A percentile compares a stretch with the other conserved stretches of the same genome.
phyloP scores from a whole-genome alignment of 495 filamentous ascomycete genomes.

The Penicillium taxi region DNA sequence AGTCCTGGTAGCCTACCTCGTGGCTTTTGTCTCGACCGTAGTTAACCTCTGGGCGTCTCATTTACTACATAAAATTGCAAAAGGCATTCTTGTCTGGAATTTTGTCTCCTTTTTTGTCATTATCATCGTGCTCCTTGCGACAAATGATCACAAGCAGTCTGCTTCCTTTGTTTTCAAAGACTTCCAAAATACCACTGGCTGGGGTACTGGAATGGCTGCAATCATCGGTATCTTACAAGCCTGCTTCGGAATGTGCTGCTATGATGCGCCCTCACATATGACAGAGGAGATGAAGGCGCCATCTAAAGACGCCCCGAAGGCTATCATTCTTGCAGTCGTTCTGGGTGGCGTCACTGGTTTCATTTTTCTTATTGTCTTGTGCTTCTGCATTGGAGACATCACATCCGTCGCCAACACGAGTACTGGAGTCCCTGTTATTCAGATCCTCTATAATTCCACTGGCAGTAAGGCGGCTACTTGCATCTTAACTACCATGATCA shows the following conservation, averaged over 20 bases:
- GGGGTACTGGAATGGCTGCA: constrained; percentile 41
- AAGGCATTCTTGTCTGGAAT: constrained; percentile 48
- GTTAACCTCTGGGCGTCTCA: constrained; percentile 47
- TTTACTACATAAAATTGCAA: constrained; percentile 45
- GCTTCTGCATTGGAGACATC: constrained; percentile 45
- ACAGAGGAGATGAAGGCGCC: constrained; percentile 46
- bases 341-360: constrained; percentile 45
- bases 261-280: constrained; percentile 41
- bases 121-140: constrained; percentile 45
- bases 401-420: constrained; percentile 25
- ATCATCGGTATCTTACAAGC: constrained; percentile 50
- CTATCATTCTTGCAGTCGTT: constrained; percentile 47
- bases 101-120: constrained; percentile 45
- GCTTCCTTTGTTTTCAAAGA: constrained; percentile 49
- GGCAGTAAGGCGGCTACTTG: constrained; percentile 33
- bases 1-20: constrained; percentile 44
- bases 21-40: constrained; percentile 33
- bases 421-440: constrained; percentile 43
- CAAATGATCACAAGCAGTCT: constrained; percentile 45
- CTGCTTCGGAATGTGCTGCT: constrained; percentile 52
- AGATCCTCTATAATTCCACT: constrained; percentile 44
- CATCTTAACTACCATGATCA: constrained; percentile 32
- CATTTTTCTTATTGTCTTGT: constrained; percentile 39
- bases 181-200: constrained; percentile 51
- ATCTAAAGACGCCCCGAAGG: constrained; percentile 43